Conservation (phyloP, 176 grass and related monocot genomes). For the Cocos nucifera region DNA sequence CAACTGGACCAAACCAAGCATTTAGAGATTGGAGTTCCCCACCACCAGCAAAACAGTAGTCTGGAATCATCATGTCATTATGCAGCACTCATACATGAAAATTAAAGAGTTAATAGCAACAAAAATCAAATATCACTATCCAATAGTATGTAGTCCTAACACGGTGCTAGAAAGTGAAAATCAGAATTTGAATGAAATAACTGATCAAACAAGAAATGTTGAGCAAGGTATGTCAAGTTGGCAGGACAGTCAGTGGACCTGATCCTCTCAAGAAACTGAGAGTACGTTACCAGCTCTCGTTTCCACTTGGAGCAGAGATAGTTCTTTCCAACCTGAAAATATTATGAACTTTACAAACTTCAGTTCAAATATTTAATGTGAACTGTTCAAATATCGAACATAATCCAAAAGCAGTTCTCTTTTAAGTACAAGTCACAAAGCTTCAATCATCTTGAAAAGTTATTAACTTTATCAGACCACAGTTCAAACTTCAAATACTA, state of each 20-base stretch:
- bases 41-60: conserved; percentile 81
- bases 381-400: too few relatives aligned
- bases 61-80: conserved; percentile 74
- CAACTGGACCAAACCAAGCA: conserved; percentile 78
- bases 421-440: too few relatives aligned
- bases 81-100: conserved; percentile 67
- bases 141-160: too few relatives aligned
- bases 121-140: conserved; percentile 4
- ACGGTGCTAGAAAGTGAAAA: neutral
- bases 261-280: conserved; percentile 76
- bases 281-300: conserved; percentile 75
- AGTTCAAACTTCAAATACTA: too few relatives aligned
- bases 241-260: conserved; percentile 42
- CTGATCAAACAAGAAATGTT: conserved; percentile 91
- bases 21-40: conserved; percentile 63
- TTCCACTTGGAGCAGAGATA: conserved; percentile 67
- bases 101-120: conserved; percentile 15
- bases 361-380: too few relatives aligned
- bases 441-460: too few relatives aligned
- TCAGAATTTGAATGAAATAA: conserved; percentile 14
- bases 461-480: too few relatives aligned
- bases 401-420: too few relatives aligned
- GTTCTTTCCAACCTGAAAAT: conserved; percentile 61
- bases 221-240: conserved; percentile 60
- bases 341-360: too few relatives aligned